These are phyloP conservation scores for Stemphylium vesicarium DNA, from an alignment of 2,329 filamentous ascomycete genomes.

Conservation along the genomic window DNA sequence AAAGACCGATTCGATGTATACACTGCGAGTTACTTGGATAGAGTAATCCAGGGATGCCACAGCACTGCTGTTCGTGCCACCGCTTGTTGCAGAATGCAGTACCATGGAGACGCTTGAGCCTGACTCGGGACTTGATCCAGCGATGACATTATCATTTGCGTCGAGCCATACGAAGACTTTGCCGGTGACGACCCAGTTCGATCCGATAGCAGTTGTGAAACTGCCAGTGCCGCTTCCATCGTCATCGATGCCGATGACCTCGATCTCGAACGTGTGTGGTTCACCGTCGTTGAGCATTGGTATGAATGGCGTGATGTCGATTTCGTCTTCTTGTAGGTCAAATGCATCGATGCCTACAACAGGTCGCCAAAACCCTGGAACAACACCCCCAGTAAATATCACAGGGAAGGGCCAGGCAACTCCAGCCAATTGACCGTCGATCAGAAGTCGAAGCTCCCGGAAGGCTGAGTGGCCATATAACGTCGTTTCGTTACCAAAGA, in stretches of 20 bases:
- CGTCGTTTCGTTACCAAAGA: constrained; percentile 64
- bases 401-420: constrained; percentile 82
- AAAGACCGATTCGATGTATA: constrained; percentile 62
- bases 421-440: constrained; percentile 75
- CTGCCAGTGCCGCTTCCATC: constrained; percentile 55
- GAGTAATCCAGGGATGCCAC: constrained; percentile 64
- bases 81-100: constrained; percentile 58
- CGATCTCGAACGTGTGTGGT: constrained; percentile 71
- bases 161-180: constrained; percentile 83
- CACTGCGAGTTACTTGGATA: constrained; percentile 61
- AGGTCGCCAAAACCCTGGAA: constrained; percentile 77
- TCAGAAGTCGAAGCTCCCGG: constrained; percentile 76
- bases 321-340: constrained; percentile 78
- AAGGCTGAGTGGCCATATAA: constrained; percentile 75
- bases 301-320: constrained; percentile 81
- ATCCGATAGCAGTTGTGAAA: constrained; percentile 64
- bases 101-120: constrained; percentile 55
- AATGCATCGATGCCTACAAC: constrained; percentile 81
- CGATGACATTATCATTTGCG: constrained; percentile 58
- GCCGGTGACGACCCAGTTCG: constrained; percentile 76
- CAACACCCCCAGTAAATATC: constrained; percentile 81
- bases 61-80: constrained; percentile 61
- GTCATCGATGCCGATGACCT: constrained; percentile 69
- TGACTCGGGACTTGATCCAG: constrained; percentile 51
- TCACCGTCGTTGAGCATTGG: constrained; percentile 70